phyloP scores from a whole-genome alignment of 1,139 yeast genomes.

The Petasospora rhodanensis region DNA sequence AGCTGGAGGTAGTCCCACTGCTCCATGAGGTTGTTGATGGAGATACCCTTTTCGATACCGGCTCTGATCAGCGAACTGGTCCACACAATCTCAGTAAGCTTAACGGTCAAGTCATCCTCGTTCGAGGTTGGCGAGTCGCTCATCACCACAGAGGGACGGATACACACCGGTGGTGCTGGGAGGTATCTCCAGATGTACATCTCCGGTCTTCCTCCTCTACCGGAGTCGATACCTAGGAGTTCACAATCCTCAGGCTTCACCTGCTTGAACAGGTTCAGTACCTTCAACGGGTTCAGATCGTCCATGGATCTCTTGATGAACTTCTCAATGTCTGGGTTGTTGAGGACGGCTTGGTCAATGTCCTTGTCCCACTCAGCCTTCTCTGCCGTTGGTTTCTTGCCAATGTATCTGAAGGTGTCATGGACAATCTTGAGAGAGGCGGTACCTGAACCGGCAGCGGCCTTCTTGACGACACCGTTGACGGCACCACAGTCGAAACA shows the following conservation, averaged over 20 bases:
- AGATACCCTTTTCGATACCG: slow-evolving; percentile 91
- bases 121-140: slow-evolving; percentile 84
- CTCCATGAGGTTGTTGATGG: slow-evolving; percentile 90
- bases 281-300: slow-evolving; percentile 91
- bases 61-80: slow-evolving; percentile 89
- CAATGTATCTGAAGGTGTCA: slow-evolving; percentile 93
- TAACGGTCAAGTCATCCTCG: slow-evolving; percentile 96
- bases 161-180: slow-evolving; percentile 99
- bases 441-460: slow-evolving; percentile 89
- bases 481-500: slow-evolving; percentile 83
- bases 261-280: slow-evolving; percentile 80
- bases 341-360: slow-evolving; percentile 62
- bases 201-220: slow-evolving; percentile 90
- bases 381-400: slow-evolving; percentile 84
- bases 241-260: slow-evolving; percentile 87
- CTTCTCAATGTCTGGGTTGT: slow-evolving; percentile 85
- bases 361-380: slow-evolving; percentile 83
- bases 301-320: slow-evolving; percentile 86
- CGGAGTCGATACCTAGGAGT: slow-evolving; percentile 82
- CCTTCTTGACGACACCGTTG: slow-evolving; percentile 96
- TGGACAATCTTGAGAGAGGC: slow-evolving; percentile 92
- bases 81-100: slow-evolving; percentile 95
- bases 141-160: slow-evolving; percentile 94
- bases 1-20: slow-evolving; percentile 98
- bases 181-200: slow-evolving; percentile 95